These are phyloP conservation scores for Schwanniomyces yamadae DNA, from an alignment of 805 yeast genomes.

Conservation along the genomic window DNA sequence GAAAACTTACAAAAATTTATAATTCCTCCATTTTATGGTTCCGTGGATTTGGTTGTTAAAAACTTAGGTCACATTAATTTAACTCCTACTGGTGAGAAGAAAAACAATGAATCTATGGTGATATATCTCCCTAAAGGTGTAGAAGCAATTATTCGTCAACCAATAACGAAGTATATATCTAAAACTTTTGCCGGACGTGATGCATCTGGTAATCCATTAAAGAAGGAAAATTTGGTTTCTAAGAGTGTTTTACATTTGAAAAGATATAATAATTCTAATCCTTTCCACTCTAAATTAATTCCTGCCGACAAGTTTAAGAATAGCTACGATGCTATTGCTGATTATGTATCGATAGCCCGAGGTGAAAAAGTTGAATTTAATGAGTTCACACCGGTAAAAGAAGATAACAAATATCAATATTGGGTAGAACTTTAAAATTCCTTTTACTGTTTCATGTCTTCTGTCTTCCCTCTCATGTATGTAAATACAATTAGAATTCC, in stretches of 20 bases:
- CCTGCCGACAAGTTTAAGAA: constrained; percentile 7
- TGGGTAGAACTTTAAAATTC: constrained; percentile 12
- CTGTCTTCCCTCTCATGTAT: background rate
- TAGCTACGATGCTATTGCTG: constrained; percentile 3
- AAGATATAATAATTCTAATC: constrained; percentile 13
- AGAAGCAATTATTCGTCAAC: constrained; percentile 53
- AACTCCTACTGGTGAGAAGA: constrained; percentile 53
- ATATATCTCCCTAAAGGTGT: constrained; percentile 57
- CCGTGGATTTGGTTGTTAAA: constrained; percentile 62
- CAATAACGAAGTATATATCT: constrained; percentile 42
- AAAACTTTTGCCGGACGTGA: constrained; percentile 35
- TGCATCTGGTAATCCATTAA: constrained; percentile 20
- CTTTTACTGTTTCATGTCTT: background rate
- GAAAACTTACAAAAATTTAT: constrained; percentile 38
- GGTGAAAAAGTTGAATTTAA: constrained; percentile 3
- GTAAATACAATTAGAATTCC: no score
- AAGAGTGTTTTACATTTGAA: constrained; percentile 19
- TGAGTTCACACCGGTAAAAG: constrained; percentile 8
- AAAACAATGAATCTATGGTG: constrained; percentile 25
- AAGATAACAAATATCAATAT: constrained; percentile 11
- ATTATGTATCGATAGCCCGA: constrained; percentile 2
- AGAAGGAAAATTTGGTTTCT: constrained; percentile 15
- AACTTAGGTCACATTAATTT: constrained; percentile 64
- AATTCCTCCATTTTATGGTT: constrained; percentile 71
- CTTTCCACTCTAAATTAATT: constrained; percentile 17